phyloP scores from a whole-genome alignment of 202 grass and related monocot species.

The Elaeis oleifera region DNA sequence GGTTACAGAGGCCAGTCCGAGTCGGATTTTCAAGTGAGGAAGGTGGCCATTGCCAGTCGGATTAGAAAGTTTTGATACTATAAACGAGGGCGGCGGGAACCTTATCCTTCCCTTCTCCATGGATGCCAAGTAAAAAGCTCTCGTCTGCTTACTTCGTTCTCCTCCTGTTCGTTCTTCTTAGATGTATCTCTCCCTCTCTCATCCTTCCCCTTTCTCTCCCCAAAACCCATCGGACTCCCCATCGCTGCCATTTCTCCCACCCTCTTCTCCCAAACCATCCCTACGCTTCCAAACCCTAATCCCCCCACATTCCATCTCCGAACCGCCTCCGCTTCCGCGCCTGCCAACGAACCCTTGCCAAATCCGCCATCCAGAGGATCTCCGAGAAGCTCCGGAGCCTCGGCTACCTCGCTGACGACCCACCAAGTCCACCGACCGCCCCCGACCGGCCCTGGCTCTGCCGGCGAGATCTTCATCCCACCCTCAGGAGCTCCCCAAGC shows the following conservation, averaged over 20 bases:
- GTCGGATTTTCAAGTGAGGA: too few species aligned
- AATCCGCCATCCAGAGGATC: constrained; percentile 71
- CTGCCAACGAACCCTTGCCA: constrained; percentile 44
- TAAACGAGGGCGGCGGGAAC: too few species aligned
- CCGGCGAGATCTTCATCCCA: constrained; percentile 77
- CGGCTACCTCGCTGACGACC: constrained; percentile 37
- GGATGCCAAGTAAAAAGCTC: neutral
- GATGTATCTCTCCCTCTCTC: constrained; percentile 42
- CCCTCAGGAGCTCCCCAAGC: constrained; percentile 38
- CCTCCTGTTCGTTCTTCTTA: neutral
- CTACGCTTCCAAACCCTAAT: constrained; percentile 6
- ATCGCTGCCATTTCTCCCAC: constrained; percentile 3
- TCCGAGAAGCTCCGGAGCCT: constrained; percentile 85
- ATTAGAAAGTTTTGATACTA: too few species aligned
- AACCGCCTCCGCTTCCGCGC: neutral
- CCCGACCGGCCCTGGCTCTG: constrained; percentile 8
- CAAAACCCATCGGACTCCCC: neutral
- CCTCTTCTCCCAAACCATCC: constrained; percentile 10
- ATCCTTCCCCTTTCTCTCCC: constrained; percentile 7
- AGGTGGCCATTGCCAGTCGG: too few species aligned
- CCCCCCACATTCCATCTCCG: constrained; percentile 18
- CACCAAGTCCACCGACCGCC: neutral
- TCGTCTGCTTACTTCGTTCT: neutral
- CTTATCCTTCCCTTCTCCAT: too few species aligned
- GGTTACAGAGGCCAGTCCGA: too few species aligned